A percentile compares a stretch with the other conserved stretches of the same genome.
phyloP scores from a whole-genome alignment of 73 alveolate genomes.

The Stentor coeruleus region DNA sequence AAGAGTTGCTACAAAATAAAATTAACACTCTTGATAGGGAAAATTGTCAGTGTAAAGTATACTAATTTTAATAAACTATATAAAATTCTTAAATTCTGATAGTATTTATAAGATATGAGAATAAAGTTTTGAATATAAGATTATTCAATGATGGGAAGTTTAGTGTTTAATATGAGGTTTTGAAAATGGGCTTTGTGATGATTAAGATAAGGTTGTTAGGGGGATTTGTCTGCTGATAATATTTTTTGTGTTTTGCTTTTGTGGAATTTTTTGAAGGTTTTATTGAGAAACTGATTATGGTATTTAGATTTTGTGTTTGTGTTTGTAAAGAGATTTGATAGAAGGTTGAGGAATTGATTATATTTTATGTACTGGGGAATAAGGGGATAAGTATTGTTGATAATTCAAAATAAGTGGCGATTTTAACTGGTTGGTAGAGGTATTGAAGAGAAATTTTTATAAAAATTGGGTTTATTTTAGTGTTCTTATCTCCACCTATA shows the following conservation, averaged over 20 bases:
- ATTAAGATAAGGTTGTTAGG: constrained; percentile 37
- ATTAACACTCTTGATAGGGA: background rate
- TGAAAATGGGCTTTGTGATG: constrained; percentile 37
- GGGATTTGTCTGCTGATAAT: constrained; percentile 31
- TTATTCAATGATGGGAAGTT: constrained; percentile 21
- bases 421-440: constrained; percentile 33
- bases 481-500: constrained; percentile 16
- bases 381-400: constrained; percentile 41
- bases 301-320: constrained; percentile 24
- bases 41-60: background rate
- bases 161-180: constrained; percentile 31
- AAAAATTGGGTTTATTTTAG: constrained; percentile 44
- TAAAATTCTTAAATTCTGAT: too few relatives aligned
- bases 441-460: constrained; percentile 26
- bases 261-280: constrained; percentile 37
- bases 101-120: background rate
- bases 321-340: constrained; percentile 26
- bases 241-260: constrained; percentile 33
- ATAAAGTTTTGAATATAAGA: background rate
- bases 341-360: constrained; percentile 49
- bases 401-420: background rate
- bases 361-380: constrained; percentile 28
- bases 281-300: constrained; percentile 49
- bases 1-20: background rate
- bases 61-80: too few relatives aligned